Evolutionary conservation across 1,284 basidiomycete genomes (phyloP).

Genomic region (Wolfiporia cocos): DNA sequence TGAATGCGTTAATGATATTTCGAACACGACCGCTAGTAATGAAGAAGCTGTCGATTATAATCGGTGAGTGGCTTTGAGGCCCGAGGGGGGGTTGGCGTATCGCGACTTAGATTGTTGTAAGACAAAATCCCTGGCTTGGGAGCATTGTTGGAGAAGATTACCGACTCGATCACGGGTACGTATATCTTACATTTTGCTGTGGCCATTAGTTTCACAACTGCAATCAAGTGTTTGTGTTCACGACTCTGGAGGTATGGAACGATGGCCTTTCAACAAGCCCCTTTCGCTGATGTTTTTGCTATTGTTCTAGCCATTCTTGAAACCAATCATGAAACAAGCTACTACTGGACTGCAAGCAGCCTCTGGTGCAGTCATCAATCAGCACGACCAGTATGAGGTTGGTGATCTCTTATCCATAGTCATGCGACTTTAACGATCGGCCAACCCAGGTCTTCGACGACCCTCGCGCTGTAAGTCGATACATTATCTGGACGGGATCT

Average conservation of each 20-base stretch:
- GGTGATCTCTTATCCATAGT: background rate
- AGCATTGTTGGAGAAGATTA: constrained; percentile 77
- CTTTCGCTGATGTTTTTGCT: background rate
- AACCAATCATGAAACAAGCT: constrained; percentile 63
- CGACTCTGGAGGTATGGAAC: constrained; percentile 43
- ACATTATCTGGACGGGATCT: background rate
- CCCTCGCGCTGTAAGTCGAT: constrained; percentile 54
- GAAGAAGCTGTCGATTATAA: constrained; percentile 84
- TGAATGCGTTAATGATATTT: background rate
- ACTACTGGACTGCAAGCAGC: constrained; percentile 54
- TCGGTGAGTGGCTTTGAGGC: constrained; percentile 42
- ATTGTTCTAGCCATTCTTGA: constrained; percentile 61
- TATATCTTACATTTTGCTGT: constrained; percentile 6
- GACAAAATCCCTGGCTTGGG: constrained; percentile 70
- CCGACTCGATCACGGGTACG: constrained; percentile 67
- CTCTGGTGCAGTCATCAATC: constrained; percentile 76
- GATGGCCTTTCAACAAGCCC: background rate
- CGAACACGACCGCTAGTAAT: constrained; percentile 36
- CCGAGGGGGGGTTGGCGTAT: background rate
- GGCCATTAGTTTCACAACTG: too few relatives aligned
- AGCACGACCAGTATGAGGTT: constrained; percentile 74
- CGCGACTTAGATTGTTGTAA: constrained; percentile 12
- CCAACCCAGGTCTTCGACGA: constrained; percentile 65
- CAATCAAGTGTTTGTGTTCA: constrained; percentile 82
- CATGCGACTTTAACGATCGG: background rate